Evolutionary conservation across 202 grass and related monocot genomes (phyloP).

Genomic region (Carex sylvatica): DNA sequence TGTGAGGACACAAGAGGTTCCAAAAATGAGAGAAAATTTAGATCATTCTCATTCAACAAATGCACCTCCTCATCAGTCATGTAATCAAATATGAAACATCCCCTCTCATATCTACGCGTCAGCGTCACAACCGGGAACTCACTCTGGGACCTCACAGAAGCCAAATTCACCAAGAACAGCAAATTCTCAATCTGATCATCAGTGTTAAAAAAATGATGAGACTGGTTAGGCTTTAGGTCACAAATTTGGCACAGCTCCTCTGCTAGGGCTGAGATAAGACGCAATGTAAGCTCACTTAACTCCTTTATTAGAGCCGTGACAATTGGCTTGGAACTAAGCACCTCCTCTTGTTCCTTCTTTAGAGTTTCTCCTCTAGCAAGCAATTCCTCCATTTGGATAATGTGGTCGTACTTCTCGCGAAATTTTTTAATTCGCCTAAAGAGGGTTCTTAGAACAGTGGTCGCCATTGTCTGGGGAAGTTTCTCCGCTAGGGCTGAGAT

Average conservation of each 20-base stretch:
- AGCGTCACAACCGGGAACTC: conserved; percentile 57
- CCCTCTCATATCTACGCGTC: conserved; percentile 50
- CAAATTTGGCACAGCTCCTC: conserved; percentile 44
- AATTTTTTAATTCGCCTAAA: conserved; percentile 66
- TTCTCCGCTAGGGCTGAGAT: not conserved
- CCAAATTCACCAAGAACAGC: conserved; percentile 70
- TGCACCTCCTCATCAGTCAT: conserved; percentile 66
- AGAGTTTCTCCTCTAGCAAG: conserved; percentile 54
- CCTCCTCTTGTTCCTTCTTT: conserved; percentile 82
- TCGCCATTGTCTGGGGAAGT: not conserved
- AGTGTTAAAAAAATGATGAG: not conserved
- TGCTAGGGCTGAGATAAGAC: conserved; percentile 42
- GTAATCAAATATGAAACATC: conserved; percentile 75
- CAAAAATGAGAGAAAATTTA: conserved; percentile 45
- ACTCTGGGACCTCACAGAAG: conserved; percentile 52
- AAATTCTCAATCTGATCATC: conserved; percentile 44
- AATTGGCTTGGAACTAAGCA: conserved; percentile 70
- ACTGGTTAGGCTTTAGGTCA: not conserved
- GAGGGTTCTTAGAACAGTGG: conserved; percentile 51
- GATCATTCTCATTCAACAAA: conserved; percentile 51
- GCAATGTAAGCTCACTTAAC: conserved; percentile 62
- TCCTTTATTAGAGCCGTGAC: conserved; percentile 61
- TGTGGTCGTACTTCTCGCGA: conserved; percentile 82
- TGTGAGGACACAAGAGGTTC: conserved; percentile 46
- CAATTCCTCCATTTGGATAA: conserved; percentile 81